These are phyloP conservation scores for Ascochyta viciae-villosae DNA, from an alignment of 2,329 filamentous ascomycete genomes.

Conservation along the genomic window DNA sequence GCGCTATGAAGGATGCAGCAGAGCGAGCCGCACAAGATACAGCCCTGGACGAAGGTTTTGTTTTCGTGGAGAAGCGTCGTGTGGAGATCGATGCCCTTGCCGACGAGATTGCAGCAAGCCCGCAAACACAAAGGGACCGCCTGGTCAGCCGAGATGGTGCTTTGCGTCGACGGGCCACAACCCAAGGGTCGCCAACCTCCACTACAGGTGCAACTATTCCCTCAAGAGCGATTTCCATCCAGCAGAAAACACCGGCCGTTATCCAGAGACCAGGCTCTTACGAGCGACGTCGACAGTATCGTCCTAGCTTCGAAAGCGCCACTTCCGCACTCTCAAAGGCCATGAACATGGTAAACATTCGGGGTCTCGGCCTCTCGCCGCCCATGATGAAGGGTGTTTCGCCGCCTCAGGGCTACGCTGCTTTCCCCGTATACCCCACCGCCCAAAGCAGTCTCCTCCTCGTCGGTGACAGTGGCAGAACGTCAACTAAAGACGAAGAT, in stretches of 20 bases:
- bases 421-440: slow-evolving; percentile 85
- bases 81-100: slow-evolving; percentile 98
- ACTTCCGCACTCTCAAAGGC: slow-evolving; percentile 94
- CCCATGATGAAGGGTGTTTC: slow-evolving; percentile 69
- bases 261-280: slow-evolving; percentile 82
- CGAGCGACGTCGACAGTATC: slow-evolving; percentile 78
- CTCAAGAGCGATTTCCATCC: slow-evolving; percentile 78
- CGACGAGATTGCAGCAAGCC: slow-evolving; percentile 89
- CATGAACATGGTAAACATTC: slow-evolving; percentile 86
- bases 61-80: slow-evolving; percentile 91
- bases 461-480: slow-evolving; percentile 68
- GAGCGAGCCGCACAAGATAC: slow-evolving; percentile 83
- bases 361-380: slow-evolving; percentile 73
- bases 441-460: slow-evolving; percentile 73
- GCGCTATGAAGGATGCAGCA: slow-evolving; percentile 55
- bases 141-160: slow-evolving; percentile 63
- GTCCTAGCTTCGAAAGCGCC: slow-evolving; percentile 74
- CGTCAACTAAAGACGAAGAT: slow-evolving; percentile 76
- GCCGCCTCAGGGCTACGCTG: slow-evolving; percentile 76
- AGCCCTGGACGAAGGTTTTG: slow-evolving; percentile 91
- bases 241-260: slow-evolving; percentile 64
- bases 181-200: slow-evolving; percentile 74
- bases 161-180: slow-evolving; percentile 78
- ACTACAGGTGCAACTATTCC: slow-evolving; percentile 73
- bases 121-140: slow-evolving; percentile 60